Evolutionary conservation across 2,329 filamentous ascomycete species (phyloP), one percentile per base, ranked within the genome.

Genomic region (Cladosporium colombiae): DNA sequence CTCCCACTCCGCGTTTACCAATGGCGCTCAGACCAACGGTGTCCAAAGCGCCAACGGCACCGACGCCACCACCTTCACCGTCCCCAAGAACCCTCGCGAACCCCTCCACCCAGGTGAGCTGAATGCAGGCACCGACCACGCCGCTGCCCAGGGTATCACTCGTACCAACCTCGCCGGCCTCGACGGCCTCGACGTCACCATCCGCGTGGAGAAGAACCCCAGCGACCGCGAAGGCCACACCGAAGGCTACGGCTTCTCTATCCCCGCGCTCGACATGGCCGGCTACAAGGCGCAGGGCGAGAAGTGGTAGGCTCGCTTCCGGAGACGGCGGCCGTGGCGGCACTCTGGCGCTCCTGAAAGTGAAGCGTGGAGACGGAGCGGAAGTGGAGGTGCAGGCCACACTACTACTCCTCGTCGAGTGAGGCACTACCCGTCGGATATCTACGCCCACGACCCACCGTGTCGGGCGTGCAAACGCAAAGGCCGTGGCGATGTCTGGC

Each of bases 111-210:
- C 80, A 4, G 93, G 94, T 56, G 94, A 97, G 76, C 78, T 87
- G n/a, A 81, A 85, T 56, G 91, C 91, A 0, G 94, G 94, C 3
- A 93, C 92, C 0, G 81, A 80, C 33, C 93, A 97, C 80, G 91
- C 93, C 14, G 90, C 92, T 0, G 71, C 70, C 44, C 63, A 69
- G 33, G 82, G 81, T 5, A 63, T 82, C 31, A 68, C 67, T 53
- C 74, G 75, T 68, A 81, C 75, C 4, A 80, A 81, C 1, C 71
- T 84, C 6, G 79, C 79, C 44, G 82, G 81, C 2, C 68, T 69
- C 13, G 77, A 78, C 67, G 81, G 82, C 0, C 70, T 84, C 6
- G 82, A 84, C 70, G 79, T 84, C 5, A 76, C 77, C 27, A 74
- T 83, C n/a, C 70, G 80, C 21, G 81, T 84, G 0, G 82, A 84